Base-by-base conservation (phyloP, 1,284 basidiomycete genomes). In the Rhizoctonia solani region DNA sequence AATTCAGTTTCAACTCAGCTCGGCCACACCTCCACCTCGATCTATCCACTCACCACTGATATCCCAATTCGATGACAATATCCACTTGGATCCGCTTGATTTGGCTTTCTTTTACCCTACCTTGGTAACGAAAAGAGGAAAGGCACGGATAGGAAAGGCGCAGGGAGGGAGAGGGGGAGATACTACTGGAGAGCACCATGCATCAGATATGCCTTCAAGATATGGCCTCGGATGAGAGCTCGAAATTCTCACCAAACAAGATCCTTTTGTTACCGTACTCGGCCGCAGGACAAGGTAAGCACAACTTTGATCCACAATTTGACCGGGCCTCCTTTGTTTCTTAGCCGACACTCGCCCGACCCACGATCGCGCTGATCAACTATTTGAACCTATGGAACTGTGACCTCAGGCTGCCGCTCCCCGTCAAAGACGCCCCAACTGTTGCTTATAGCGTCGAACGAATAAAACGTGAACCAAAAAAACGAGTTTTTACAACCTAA, bases 311-410 rank as follows among this genome's bases (percentile, higher is more conserved):
- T 23, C 47, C 44, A 25, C 32, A 23, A 8, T 25, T 25, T 32
- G 27, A 34, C 54, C 25, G 44, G 19, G 14, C 37, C 44, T 47
- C 56, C 56, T 61, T 61, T 61, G 56, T 61, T 42, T 29, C 44
- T 13, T 23, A 30, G 56, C 56, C 56, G 56, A 50, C 56, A 61
- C n/a, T n/a, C n/a, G n/a, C n/a, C n/a, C n/a, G n/a, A n/a, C n/a
- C n/a, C n/a, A n/a, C n/a, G n/a, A n/a, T n/a, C n/a, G n/a, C n/a
- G n/a, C n/a, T n/a, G n/a, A n/a, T n/a, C n/a, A n/a, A n/a, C n/a
- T n/a, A n/a, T n/a, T n/a, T n/a, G n/a, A n/a, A n/a, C n/a, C n/a
- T n/a, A n/a, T n/a, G n/a, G n/a, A n/a, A n/a, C n/a, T n/a, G n/a
- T n/a, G n/a, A n/a, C n/a, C n/a, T n/a, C n/a, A n/a, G n/a, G n/a